These are phyloP conservation scores for Citrullus amarus DNA, from an alignment of 306 rosid species.

Conservation along the genomic window DNA sequence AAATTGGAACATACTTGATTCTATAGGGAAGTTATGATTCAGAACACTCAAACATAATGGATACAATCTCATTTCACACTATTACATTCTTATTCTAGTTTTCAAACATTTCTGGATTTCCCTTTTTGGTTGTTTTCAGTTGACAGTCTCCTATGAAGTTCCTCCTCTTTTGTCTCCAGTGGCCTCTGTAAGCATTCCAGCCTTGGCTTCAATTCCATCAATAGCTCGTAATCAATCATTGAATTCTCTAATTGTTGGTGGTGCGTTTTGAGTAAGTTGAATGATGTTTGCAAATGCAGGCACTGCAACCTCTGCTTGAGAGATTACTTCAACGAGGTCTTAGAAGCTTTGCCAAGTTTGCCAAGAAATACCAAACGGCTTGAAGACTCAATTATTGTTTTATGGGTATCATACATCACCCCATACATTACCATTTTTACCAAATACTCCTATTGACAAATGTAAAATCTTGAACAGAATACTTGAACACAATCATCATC, in stretches of 20 bases:
- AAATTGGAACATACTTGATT: background rate
- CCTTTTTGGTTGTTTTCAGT: slow-evolving; percentile 29
- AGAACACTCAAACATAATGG: background rate
- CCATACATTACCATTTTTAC: background rate
- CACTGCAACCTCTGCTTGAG: slow-evolving; percentile 75
- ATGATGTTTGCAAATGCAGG: slow-evolving; percentile 37
- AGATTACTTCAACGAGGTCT: slow-evolving; percentile 60
- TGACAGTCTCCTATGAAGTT: slow-evolving; percentile 90
- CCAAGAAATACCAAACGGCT: slow-evolving; percentile 37
- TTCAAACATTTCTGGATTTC: background rate
- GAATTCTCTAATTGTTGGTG: background rate
- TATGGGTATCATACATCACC: background rate
- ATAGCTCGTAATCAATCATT: background rate
- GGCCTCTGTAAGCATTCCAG: slow-evolving; percentile 60
- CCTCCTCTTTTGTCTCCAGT: slow-evolving; percentile 79
- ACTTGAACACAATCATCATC: background rate
- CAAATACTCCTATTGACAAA: background rate
- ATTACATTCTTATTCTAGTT: background rate
- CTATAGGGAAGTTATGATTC: background rate
- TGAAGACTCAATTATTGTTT: background rate
- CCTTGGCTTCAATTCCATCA: background rate
- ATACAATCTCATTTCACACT: background rate
- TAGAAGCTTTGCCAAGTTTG: slow-evolving; percentile 54
- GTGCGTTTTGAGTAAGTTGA: background rate
- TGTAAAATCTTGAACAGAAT: background rate